Percentiles rank a stretch among this genome's conserved stretches.
These are phyloP conservation scores for Calonectria pseudoreteaudii DNA, from an alignment of 2,329 filamentous ascomycete genomes.

Conservation along the genomic window DNA sequence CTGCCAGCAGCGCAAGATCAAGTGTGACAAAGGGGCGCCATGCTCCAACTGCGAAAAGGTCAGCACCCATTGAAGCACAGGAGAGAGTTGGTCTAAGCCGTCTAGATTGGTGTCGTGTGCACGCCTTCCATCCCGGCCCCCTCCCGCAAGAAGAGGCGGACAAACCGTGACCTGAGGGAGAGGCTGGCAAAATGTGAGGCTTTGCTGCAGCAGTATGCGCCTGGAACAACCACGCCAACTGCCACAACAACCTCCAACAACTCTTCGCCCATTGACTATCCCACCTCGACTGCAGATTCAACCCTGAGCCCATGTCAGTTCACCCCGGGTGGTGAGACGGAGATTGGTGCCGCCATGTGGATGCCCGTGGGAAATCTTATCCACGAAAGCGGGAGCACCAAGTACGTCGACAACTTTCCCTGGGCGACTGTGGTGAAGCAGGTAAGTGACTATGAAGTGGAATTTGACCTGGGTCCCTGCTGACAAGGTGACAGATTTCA, in stretches of 20 bases:
- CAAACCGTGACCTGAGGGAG: conserved; percentile 44
- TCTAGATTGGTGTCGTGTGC: conserved; percentile 30
- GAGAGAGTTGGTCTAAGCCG: neutral
- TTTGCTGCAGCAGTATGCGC: conserved; percentile 33
- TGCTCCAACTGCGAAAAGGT: conserved; percentile 28
- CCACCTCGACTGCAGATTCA: conserved; percentile 1
- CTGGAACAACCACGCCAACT: neutral
- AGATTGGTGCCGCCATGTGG: neutral
- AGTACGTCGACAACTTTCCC: conserved; percentile 20
- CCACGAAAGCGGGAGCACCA: conserved; percentile 9
- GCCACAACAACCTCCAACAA: neutral
- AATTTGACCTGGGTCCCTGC: neutral
- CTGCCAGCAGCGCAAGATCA: conserved; percentile 15
- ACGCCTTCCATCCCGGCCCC: conserved; percentile 43
- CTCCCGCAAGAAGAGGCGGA: conserved; percentile 43
- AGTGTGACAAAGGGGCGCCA: conserved; percentile 6
- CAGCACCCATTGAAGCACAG: neutral
- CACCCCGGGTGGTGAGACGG: neutral
- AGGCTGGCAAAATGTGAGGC: conserved; percentile 39
- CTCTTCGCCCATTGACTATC: conserved; percentile 6
- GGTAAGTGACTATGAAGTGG: conserved; percentile 5
- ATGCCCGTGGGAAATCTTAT: conserved; percentile 16
- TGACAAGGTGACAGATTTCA: conserved; percentile 4
- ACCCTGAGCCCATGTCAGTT: conserved; percentile 7
- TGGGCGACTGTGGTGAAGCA: conserved; percentile 20